Evolutionary conservation across 768 basidiomycete genomes (phyloP).

Genomic region (Mycena olivaceomarginata): DNA sequence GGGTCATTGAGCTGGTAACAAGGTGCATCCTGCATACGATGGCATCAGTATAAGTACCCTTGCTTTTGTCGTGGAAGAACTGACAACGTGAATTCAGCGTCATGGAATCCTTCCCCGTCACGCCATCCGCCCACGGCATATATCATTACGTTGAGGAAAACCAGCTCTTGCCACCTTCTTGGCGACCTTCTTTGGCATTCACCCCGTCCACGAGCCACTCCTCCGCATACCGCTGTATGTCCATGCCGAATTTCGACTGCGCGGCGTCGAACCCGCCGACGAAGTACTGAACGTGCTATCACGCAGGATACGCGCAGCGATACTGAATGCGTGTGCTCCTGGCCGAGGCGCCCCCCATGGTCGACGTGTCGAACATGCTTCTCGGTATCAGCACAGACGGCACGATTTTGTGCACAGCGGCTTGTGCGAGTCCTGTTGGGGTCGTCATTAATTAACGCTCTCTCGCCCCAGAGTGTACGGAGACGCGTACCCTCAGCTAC

Average conservation of each 20-base stretch:
- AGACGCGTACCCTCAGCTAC: slow-evolving; percentile 5
- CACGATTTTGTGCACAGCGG: not conserved
- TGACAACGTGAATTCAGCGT: slow-evolving; percentile 50
- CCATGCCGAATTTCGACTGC: slow-evolving; percentile 59
- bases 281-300: slow-evolving; percentile 63
- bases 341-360: not conserved
- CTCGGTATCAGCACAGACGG: slow-evolving; percentile 17
- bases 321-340: slow-evolving; percentile 67
- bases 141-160: slow-evolving; percentile 72
- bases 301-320: slow-evolving; percentile 72
- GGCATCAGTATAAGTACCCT: not conserved
- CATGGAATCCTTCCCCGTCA: slow-evolving; percentile 61
- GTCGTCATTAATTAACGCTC: not conserved
- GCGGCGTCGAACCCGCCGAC: slow-evolving; percentile 54
- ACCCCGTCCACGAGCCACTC: slow-evolving; percentile 65
- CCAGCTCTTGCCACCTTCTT: slow-evolving; percentile 77
- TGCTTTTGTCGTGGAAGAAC: slow-evolving; percentile 17
- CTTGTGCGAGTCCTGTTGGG: slow-evolving; percentile 7
- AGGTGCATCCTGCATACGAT: slow-evolving; percentile 71
- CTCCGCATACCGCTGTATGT: slow-evolving; percentile 62
- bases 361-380: slow-evolving; percentile 21
- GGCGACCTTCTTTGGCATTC: slow-evolving; percentile 62
- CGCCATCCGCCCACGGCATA: slow-evolving; percentile 76
- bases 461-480: not conserved
- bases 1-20: slow-evolving; percentile 76